A percentile compares a stretch with the other conserved stretches of the same genome.
Conservation (phyloP, 768 basidiomycete species). For the Tephrocybe rancida region DNA sequence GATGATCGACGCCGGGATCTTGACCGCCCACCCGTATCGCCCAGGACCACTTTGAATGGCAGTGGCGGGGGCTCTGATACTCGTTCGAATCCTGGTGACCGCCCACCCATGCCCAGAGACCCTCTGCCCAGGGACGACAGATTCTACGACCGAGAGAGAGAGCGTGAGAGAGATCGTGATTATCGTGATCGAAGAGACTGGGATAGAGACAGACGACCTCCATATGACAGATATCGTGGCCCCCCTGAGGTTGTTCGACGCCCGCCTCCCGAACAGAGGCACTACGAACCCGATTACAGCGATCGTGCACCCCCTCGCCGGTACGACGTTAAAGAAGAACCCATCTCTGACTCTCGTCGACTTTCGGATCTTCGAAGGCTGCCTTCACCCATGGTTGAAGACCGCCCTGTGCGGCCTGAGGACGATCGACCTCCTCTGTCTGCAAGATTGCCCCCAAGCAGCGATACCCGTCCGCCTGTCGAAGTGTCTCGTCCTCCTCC, state of each 20-base stretch:
- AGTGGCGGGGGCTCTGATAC: constrained; percentile 14
- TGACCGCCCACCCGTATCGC: constrained; percentile 21
- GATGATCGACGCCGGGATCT: constrained; percentile 34
- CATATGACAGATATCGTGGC: constrained; percentile 27
- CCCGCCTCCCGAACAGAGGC: constrained; percentile 48
- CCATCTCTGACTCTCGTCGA: constrained; percentile 25
- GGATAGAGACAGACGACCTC: constrained; percentile 38
- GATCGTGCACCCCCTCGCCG: constrained; percentile 25
- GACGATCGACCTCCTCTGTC: constrained; percentile 17
- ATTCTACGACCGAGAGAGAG: constrained; percentile 34
- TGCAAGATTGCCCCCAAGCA: constrained; percentile 16
- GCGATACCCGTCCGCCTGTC: constrained; percentile 24
- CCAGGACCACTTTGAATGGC: constrained; percentile 14
- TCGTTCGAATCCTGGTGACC: constrained; percentile 17
- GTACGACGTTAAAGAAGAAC: constrained; percentile 25
- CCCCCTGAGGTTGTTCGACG: constrained; percentile 34
- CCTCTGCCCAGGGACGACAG: constrained; percentile 30
- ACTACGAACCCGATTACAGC: constrained; percentile 46
- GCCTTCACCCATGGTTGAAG: constrained; percentile 14
- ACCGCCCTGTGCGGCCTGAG: constrained; percentile 19
- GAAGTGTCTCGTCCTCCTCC: constrained; percentile 28
- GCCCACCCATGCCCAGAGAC: constrained; percentile 15
- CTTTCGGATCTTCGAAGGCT: constrained; percentile 34
- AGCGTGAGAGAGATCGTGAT: constrained; percentile 40
- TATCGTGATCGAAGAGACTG: constrained; percentile 29